Evolutionary conservation across 2,329 filamentous ascomycete genomes (phyloP).

Genomic region (Erysiphe pulchra): DNA sequence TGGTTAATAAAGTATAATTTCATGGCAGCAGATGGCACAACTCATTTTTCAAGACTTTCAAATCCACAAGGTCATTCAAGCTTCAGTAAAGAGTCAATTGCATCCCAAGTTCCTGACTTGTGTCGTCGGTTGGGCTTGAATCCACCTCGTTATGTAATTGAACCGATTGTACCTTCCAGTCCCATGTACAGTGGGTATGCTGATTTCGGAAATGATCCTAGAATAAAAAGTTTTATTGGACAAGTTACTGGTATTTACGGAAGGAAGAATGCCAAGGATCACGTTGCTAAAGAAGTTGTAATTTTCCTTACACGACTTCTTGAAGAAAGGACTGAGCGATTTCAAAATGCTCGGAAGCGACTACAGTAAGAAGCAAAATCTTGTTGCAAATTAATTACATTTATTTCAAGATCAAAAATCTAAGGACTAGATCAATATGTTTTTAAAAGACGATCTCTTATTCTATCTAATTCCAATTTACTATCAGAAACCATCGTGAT

Average conservation of each 20-base stretch:
- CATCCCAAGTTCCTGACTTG: conserved; percentile 6
- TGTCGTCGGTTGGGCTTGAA: conserved; percentile 8
- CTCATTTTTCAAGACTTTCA: conserved; percentile 4
- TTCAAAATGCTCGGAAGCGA: too few relatives aligned
- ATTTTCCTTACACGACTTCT: conserved; percentile 16
- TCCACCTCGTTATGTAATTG: conserved; percentile 8
- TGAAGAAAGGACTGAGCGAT: neutral
- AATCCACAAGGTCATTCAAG: neutral
- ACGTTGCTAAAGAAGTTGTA: conserved; percentile 18
- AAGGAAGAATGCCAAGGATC: conserved; percentile 22
- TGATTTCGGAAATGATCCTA: conserved; percentile 9
- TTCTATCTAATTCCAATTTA: too few relatives aligned
- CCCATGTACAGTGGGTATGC: conserved; percentile 9
- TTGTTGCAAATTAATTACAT: too few relatives aligned
- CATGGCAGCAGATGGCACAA: conserved; percentile 9
- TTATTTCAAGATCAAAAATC: too few relatives aligned
- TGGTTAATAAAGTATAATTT: conserved; percentile 10
- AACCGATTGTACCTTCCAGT: conserved; percentile 1
- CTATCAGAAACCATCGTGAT: too few relatives aligned
- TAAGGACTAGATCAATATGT: too few relatives aligned
- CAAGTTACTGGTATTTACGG: conserved; percentile 19
- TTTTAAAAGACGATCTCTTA: too few relatives aligned
- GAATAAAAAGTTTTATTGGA: conserved; percentile 16
- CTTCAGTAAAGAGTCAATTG: neutral
- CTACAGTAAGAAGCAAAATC: too few relatives aligned